phyloP scores from a whole-genome alignment of 176 grass and related monocot genomes.

The Paspalum vaginatum region DNA sequence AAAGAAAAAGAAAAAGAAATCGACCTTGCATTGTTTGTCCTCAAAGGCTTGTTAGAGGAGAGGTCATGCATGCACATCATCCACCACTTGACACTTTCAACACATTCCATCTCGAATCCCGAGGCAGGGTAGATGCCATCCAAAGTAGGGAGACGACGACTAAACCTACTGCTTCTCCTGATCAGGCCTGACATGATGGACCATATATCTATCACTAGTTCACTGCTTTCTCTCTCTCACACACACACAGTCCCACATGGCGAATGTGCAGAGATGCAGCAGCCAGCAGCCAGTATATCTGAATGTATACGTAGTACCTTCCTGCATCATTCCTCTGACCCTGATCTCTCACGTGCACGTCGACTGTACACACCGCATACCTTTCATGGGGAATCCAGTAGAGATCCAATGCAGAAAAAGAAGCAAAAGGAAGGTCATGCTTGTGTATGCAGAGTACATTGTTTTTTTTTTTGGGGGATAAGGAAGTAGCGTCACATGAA shows the following conservation, averaged over 20 bases:
- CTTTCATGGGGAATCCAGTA: slow-evolving; percentile 24
- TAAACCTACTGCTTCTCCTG: background rate
- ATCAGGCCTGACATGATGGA: background rate
- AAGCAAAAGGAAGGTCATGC: slow-evolving; percentile 18
- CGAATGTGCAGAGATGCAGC: slow-evolving; percentile 9
- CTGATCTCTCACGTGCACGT: slow-evolving; percentile 21
- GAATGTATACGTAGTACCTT: slow-evolving; percentile 2
- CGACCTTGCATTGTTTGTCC: slow-evolving; percentile 1
- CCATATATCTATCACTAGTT: no score
- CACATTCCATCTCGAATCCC: slow-evolving; percentile 32
- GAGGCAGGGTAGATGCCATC: slow-evolving; percentile 16
- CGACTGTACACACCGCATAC: background rate
- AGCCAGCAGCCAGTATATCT: background rate
- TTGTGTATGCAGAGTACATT: background rate
- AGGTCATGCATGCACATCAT: background rate
- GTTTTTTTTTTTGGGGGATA: no score
- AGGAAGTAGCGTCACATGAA: background rate
- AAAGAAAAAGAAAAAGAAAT: no score
- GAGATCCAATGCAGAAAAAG: background rate
- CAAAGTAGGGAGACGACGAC: background rate
- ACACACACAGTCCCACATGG: background rate
- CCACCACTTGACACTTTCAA: background rate
- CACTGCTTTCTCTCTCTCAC: no score
- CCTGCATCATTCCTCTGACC: slow-evolving; percentile 5
- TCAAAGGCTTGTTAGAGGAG: background rate